Evolutionary conservation across 176 grass and related monocot species (phyloP).

Genomic region (Zoysia pacifica): DNA sequence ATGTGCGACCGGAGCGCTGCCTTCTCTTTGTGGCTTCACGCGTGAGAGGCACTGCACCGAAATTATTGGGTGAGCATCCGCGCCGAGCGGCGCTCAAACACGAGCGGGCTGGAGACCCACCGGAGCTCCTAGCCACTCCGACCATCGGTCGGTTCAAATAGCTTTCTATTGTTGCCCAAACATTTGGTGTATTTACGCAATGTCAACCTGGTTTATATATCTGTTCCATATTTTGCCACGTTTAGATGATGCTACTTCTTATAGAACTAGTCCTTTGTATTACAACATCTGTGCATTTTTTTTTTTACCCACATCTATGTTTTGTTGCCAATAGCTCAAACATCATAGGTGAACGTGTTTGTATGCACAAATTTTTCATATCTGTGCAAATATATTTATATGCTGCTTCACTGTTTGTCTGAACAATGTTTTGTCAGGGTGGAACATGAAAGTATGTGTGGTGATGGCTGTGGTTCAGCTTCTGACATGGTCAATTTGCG

Average conservation of each 20-base stretch:
- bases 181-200: conserved; percentile 9
- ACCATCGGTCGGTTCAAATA: no score
- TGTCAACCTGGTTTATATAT: not conserved
- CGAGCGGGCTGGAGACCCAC: no score
- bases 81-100: no score
- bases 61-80: no score
- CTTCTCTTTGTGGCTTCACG: no score
- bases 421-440: conserved; percentile 53
- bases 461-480: conserved; percentile 75
- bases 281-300: not conserved
- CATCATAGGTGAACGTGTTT: not conserved
- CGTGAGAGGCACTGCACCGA: no score
- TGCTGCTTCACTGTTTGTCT: conserved; percentile 5
- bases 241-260: not conserved
- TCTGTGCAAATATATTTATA: conserved; percentile 11
- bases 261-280: not conserved
- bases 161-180: conserved; percentile 19
- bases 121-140: no score
- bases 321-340: not conserved
- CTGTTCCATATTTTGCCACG: conserved; percentile 1
- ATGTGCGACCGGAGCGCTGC: no score
- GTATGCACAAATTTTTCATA: not conserved
- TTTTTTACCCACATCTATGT: not conserved
- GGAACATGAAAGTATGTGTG: conserved; percentile 98
- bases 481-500: conserved; percentile 80